A percentile compares a stretch with the other conserved stretches of the same genome.
Conservation (phyloP, 2,329 filamentous ascomycete species). For the Dothideomycetes sp. region DNA sequence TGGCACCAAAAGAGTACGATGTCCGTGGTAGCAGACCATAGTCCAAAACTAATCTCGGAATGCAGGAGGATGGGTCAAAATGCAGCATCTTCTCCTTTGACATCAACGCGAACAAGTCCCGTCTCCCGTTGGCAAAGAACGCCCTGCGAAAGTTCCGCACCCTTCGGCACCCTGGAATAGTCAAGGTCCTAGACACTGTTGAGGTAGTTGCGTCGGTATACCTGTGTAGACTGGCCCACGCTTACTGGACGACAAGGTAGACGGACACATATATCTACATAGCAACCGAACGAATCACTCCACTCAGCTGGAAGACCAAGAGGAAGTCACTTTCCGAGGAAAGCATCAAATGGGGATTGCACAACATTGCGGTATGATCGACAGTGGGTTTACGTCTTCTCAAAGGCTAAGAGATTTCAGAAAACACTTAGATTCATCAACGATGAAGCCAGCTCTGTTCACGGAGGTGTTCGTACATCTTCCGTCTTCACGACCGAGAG, state of each 20-base stretch:
- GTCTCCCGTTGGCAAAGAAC: slow-evolving; percentile 80
- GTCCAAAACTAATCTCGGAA: no score
- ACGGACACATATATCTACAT: slow-evolving; percentile 95
- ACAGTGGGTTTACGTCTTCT: slow-evolving; percentile 11
- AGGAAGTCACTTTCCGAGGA: slow-evolving; percentile 79
- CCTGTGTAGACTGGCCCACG: slow-evolving; percentile 6
- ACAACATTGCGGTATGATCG: slow-evolving; percentile 61
- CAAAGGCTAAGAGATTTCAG: slow-evolving; percentile 27
- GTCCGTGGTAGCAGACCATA: no score
- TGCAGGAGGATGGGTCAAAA: slow-evolving; percentile 79
- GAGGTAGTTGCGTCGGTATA: slow-evolving; percentile 49
- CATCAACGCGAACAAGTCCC: slow-evolving; percentile 65
- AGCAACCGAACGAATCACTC: slow-evolving; percentile 80
- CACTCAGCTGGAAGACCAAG: slow-evolving; percentile 81
- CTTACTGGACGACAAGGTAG: slow-evolving; percentile 38
- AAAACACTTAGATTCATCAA: slow-evolving; percentile 95
- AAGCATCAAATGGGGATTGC: slow-evolving; percentile 93
- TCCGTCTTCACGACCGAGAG: slow-evolving; percentile 92
- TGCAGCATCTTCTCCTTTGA: slow-evolving; percentile 98
- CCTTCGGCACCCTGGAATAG: slow-evolving; percentile 83
- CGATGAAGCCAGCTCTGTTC: slow-evolving; percentile 80
- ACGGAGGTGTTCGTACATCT: slow-evolving; percentile 73
- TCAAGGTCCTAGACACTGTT: slow-evolving; percentile 87
- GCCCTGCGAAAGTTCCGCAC: slow-evolving; percentile 89
- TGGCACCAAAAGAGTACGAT: slow-evolving; percentile 79